Evolutionary conservation across 2,329 filamentous ascomycete genomes (phyloP), one percentile per base, ranked within the genome.

Genomic region (Pseudopyricularia cyperi): DNA sequence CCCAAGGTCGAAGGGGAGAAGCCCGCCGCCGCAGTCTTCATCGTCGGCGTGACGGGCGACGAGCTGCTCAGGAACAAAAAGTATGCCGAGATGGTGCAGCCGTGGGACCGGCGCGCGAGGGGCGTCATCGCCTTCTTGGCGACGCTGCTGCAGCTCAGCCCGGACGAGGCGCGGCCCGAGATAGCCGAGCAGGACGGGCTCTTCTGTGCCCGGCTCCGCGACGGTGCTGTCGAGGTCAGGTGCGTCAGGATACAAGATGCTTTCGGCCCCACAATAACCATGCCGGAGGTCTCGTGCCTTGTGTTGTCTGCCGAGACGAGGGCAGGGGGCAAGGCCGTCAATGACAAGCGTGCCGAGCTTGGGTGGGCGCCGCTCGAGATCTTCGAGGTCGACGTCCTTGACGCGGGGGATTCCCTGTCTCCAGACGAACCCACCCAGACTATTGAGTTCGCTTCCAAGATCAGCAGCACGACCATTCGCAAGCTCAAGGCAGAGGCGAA

Each of bases 261-360:
- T 0, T 97, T 85, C 66, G 93, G 93, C 0, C 93, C 93, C 3
- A 96, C 93, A 0, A 87, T 95, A 55, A 88, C 87, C 0, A 83
- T 91, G 53, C 77, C 87, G 64, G 71, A 76, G 30, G 85, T 97
- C 56, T 82, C 85, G 46, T 87, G 84, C 1, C 74, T 98, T 52
- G 84, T 95, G 3, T 82, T 97, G 6, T 96, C 90, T 6, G 83
- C 79, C 12, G 93, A 98, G 71, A 97, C 93, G 15, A 78, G 87
- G 51, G 76, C 82, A 1, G 93, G 93, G 33, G 93, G 90, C 5
- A 73, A 80, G 54, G 87, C 87, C 0, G 88, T 98, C 58, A 98
- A 98, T 63, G 76, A 85, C n/a, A 87, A 84, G 64, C 79, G 93
- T 46, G 69, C 62, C 28, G 85, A 87, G 59, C 84, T 83, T 55